A percentile compares a stretch with the other conserved stretches of the same genome.
Conservation (phyloP, 345 rosid species). For the Gynandropsis gynandra region DNA sequence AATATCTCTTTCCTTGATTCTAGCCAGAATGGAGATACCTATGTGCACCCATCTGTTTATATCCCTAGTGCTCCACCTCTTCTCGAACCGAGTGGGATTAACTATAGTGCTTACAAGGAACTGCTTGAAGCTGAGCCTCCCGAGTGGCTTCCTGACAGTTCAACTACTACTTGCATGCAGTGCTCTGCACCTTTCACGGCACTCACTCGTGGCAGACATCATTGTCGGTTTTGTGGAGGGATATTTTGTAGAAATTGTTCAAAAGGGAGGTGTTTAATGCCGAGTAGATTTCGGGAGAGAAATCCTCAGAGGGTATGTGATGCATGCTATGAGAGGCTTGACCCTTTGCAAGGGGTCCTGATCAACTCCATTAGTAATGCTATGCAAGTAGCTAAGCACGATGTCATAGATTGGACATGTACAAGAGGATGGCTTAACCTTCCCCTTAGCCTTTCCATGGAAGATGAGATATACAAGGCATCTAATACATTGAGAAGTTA, state of each 20-base stretch:
- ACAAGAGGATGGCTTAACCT: conserved; percentile 90
- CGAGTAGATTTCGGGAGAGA: conserved; percentile 74
- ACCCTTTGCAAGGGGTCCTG: conserved; percentile 79
- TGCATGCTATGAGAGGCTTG: conserved; percentile 89
- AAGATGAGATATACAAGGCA: conserved; percentile 91
- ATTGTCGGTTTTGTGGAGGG: conserved; percentile 95
- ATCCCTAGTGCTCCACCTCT: conserved; percentile 97
- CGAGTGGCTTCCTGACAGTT: conserved; percentile 93
- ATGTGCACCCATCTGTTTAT: conserved; percentile 78
- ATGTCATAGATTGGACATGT: conserved; percentile 90
- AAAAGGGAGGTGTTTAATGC: conserved; percentile 79
- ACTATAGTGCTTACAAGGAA: conserved; percentile 56
- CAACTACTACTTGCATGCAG: conserved; percentile 66
- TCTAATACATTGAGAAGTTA: conserved; percentile 72
- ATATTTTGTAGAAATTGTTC: conserved; percentile 76
- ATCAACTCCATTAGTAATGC: conserved; percentile 84
- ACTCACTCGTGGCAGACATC: conserved; percentile 86
- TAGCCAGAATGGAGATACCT: conserved; percentile 63
- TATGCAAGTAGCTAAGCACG: conserved; percentile 86
- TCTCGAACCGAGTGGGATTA: conserved; percentile 47
- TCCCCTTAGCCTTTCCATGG: conserved; percentile 90
- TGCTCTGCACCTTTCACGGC: conserved; percentile 77
- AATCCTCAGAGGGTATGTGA: conserved; percentile 95
- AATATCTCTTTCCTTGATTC: conserved; percentile 78
- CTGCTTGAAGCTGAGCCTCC: conserved; percentile 86